A percentile compares a stretch with the other conserved stretches of the same genome.
Evolutionary conservation across 1,284 basidiomycete genomes (phyloP).

Genomic region (Trichosporon coremiiforme): DNA sequence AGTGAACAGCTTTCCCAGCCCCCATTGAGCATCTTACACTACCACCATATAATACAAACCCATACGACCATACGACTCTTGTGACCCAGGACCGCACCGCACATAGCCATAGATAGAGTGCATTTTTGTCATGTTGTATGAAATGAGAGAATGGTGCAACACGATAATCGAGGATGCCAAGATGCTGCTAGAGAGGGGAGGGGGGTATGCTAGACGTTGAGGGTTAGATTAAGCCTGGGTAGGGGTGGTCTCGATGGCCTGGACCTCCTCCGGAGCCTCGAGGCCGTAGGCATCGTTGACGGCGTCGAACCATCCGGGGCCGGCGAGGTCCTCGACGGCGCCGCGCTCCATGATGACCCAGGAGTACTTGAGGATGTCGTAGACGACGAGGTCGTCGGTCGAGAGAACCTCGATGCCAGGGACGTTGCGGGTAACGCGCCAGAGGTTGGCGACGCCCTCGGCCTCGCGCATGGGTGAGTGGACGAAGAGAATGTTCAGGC

Average conservation of each 20-base stretch:
- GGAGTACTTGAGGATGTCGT: conserved; percentile 73
- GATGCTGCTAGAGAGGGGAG: conserved; percentile 8
- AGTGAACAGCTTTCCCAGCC: neutral
- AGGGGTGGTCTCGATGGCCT: neutral
- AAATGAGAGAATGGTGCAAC: conserved; percentile 16
- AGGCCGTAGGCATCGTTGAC: conserved; percentile 58
- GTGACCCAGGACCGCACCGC: neutral
- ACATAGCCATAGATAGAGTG: conserved; percentile 11
- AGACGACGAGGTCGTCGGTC: conserved; percentile 70
- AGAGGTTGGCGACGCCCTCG: conserved; percentile 34
- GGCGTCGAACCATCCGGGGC: conserved; percentile 50
- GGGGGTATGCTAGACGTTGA: neutral
- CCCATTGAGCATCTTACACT: neutral
- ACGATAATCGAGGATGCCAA: conserved; percentile 8
- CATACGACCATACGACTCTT: neutral
- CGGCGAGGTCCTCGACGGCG: conserved; percentile 57
- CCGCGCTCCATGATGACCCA: conserved; percentile 51
- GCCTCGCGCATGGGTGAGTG: conserved; percentile 40
- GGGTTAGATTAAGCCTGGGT: conserved; percentile 6
- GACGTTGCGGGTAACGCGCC: conserved; percentile 54
- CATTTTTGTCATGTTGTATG: conserved; percentile 18
- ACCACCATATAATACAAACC: neutral
- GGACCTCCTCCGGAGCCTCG: conserved; percentile 28
- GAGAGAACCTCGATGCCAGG: conserved; percentile 65
- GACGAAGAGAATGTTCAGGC: conserved; percentile 52